Base-by-base conservation (phyloP, 2,329 filamentous ascomycete species). In the Trichoderma citrinoviride region DNA sequence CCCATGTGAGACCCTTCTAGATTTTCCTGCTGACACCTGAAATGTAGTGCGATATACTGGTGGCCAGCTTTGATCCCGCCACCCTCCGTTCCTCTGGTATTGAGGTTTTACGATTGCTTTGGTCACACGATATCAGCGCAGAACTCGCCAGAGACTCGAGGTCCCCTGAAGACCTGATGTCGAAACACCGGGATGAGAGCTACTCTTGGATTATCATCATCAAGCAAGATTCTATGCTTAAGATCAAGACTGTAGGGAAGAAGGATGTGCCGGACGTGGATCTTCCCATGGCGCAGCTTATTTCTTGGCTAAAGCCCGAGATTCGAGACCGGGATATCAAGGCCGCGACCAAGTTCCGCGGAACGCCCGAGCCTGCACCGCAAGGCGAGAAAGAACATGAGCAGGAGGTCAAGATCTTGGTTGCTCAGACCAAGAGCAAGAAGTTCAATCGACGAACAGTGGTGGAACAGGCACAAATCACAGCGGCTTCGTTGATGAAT, bases 131-230 rank as follows among this genome's bases (percentile, higher is more conserved):
- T 64, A 91, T 98, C 73, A 94, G 89, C 67, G 92, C 94, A 5
- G 95, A 99, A 78, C 82, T 99, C 33, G 92, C 93, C 6, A 85
- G 88, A 29, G 91, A 96, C 73, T 85, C 90, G 0, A 85, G 89
- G 19, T 92, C 90, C 0, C 84, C 90, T 0, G 92, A 97, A 80
- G 91, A 95, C 67, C 81, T 97, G 12, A 81, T 92, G 15, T 86
- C 88, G 29, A 88, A 88, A 72, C 90, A 96, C 72, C 84, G 90
- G 15, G 90, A 93, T 64, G 90, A 92, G 69, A 83, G 83, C 29
- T 91, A 96, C 75, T 90, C 86, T 27, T 98, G 93, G 92, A 87
- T 97, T 66, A 86, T 97, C 43, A 90, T 96, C 67, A 88, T 97
- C 72, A 96, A 97, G 74, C 89, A 87, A 66, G 91, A 86, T 77